Base-by-base conservation (phyloP, 371 early-diverging fungal genomes). In the Mucor lusitanicus region DNA sequence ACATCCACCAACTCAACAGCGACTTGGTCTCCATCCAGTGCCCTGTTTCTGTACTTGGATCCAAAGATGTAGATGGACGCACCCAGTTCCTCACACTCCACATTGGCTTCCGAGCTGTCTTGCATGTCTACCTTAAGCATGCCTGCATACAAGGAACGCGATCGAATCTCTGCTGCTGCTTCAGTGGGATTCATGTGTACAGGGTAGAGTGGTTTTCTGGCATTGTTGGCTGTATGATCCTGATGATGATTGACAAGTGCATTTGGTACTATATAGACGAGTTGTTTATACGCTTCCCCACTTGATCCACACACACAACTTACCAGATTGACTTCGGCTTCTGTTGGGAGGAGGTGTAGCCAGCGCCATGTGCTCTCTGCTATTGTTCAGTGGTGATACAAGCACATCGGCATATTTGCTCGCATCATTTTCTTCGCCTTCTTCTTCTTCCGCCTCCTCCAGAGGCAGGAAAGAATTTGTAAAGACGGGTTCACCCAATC, bases 11-110 rank as follows among this genome's bases (percentile, higher is more conserved):
- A 59, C 61, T 77, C 70, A 8, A 94, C 77, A 1, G 84, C 88
- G 1, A 94, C 94, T 11, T 80, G 56, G 57, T 94, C 93, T 15
- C 91, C 91, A 28, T 91, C 83, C 25, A 93, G 72, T 0, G 93
- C 92, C 21, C 94, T 85, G 70, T 94, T 94, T 50, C 92, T 87
- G n/a, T 77, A 70, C 13, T 70, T 65, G n/a, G 83, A 80, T 21
- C 90, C 90, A 54, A 79, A 86, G 8, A 92, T 82, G 62, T 85
- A 88, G 13, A 91, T 81, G 46, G 80, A 78, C 3, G 61, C 72
- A 21, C 65, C 70, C 21, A 79, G 39, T 11, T 65, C 67, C 32
- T 81, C 82, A 67, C 80, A 82, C 9, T 83, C 81, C 6, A 92
- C 92, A 75, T 92, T 88, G 23, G 91, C 90, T 62, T 93, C 90